Evolutionary conservation across 768 basidiomycete genomes (phyloP).

Genomic region (Plicaturopsis crispa): DNA sequence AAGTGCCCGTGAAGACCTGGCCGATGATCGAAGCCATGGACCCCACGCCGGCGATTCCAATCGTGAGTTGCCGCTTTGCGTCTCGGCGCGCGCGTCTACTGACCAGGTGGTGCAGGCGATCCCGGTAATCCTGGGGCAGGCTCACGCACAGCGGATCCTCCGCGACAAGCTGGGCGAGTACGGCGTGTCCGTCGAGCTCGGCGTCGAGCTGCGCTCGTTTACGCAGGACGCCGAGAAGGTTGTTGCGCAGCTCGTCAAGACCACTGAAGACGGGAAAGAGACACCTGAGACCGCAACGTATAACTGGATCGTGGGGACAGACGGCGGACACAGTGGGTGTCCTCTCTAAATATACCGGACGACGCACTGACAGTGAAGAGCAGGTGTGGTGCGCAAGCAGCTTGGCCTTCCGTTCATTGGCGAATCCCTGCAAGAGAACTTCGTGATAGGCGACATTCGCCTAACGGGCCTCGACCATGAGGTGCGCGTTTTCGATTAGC

Average conservation of each 20-base stretch:
- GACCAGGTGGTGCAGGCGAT: conserved; percentile 15
- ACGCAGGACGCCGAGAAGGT: conserved; percentile 28
- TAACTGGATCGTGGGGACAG: conserved; percentile 35
- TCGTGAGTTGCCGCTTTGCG: conserved; percentile 4
- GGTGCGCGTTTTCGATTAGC: too few relatives aligned
- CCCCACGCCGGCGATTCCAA: too few relatives aligned
- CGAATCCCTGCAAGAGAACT: conserved; percentile 28
- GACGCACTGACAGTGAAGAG: too few relatives aligned
- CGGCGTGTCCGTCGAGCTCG: conserved; percentile 31
- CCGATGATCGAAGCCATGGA: neutral
- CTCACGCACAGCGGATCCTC: conserved; percentile 26
- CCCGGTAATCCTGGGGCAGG: conserved; percentile 16
- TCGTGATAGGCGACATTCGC: conserved; percentile 30
- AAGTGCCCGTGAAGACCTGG: neutral
- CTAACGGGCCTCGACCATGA: too few relatives aligned
- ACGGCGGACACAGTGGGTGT: too few relatives aligned
- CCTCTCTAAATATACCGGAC: too few relatives aligned
- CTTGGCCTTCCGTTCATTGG: conserved; percentile 33
- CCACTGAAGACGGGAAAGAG: conserved; percentile 12
- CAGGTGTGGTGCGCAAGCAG: conserved; percentile 31
- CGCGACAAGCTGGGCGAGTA: conserved; percentile 24
- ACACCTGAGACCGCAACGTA: conserved; percentile 20
- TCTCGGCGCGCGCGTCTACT: neutral
- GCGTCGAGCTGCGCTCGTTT: conserved; percentile 37
- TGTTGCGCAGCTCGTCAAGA: conserved; percentile 17